These are phyloP conservation scores for Aspergillus pseudotamarii DNA, from an alignment of 2,329 filamentous ascomycete species.

Conservation along the genomic window DNA sequence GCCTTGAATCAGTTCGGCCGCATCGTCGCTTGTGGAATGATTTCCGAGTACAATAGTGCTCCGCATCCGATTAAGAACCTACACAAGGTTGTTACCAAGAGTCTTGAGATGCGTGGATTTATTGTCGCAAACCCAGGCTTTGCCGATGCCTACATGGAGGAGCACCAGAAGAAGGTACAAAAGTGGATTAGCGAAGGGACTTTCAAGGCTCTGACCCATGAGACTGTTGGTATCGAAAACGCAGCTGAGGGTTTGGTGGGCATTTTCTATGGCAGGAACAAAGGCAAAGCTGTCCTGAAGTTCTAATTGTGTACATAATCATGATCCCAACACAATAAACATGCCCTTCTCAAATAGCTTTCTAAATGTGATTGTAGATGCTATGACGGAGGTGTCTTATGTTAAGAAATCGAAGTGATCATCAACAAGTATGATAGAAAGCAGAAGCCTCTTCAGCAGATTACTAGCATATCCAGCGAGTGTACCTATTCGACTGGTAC, in stretches of 20 bases:
- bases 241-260: constrained; percentile 72
- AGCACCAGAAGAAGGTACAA: constrained; percentile 75
- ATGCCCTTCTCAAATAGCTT: not conserved
- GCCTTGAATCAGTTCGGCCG: constrained; percentile 68
- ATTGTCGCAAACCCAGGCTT: constrained; percentile 70
- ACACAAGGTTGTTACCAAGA: constrained; percentile 65
- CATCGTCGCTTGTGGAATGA: constrained; percentile 68
- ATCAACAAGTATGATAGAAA: too few species aligned
- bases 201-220: constrained; percentile 69
- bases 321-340: not conserved
- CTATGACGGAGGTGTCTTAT: too few species aligned
- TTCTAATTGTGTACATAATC: constrained; percentile 45
- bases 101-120: constrained; percentile 72
- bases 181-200: constrained; percentile 76
- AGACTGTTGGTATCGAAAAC: constrained; percentile 77
- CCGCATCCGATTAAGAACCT: constrained; percentile 69
- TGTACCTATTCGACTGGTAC: not conserved
- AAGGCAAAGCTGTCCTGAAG: constrained; percentile 82
- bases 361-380: not conserved
- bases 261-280: constrained; percentile 77
- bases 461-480: too few species aligned
- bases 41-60: constrained; percentile 76
- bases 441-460: too few species aligned
- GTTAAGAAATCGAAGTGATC: too few species aligned
- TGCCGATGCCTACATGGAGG: constrained; percentile 65